phyloP scores from a whole-genome alignment of 495 filamentous ascomycete species.

The Talaromyces borbonicus region DNA sequence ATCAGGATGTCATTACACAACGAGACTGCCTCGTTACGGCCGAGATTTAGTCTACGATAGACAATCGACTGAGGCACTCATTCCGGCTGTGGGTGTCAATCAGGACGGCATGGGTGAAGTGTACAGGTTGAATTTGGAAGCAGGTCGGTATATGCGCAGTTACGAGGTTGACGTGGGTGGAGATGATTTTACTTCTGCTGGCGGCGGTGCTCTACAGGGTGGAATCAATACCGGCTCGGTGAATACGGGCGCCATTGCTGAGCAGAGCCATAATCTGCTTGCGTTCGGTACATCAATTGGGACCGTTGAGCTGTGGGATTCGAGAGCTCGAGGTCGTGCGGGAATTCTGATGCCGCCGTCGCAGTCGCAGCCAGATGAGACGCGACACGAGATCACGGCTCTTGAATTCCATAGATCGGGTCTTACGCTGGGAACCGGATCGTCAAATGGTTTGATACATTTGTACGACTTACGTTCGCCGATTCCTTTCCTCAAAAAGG shows the following conservation, averaged over 20 bases:
- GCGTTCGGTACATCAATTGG: constrained; percentile 93
- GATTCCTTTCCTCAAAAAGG: constrained; percentile 73
- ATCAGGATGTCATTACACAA: constrained; percentile 75
- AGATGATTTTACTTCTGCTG: constrained; percentile 56
- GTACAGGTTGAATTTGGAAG: constrained; percentile 82
- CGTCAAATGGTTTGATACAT: constrained; percentile 77
- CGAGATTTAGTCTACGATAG: constrained; percentile 80
- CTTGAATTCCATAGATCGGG: constrained; percentile 80
- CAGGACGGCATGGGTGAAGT: constrained; percentile 80
- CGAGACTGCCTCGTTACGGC: constrained; percentile 84
- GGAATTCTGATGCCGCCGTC: constrained; percentile 53
- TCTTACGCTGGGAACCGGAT: constrained; percentile 78
- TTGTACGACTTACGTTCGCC: constrained; percentile 91
- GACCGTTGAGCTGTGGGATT: constrained; percentile 96
- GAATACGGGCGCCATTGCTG: constrained; percentile 84
- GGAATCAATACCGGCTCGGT: constrained; percentile 71
- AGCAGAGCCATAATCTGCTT: constrained; percentile 80
- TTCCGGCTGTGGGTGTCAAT: constrained; percentile 83
- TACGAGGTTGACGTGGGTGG: constrained; percentile 78
- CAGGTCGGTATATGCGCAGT: constrained; percentile 78
- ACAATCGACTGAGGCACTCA: constrained; percentile 73
- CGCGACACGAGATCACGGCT: constrained; percentile 70
- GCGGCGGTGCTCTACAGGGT: constrained; percentile 65
- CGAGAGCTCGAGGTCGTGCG: constrained; percentile 70
- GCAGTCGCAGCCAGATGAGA: constrained; percentile 29